Percentiles rank a stretch among this genome's conserved stretches.
These are phyloP conservation scores for Sanghuangporus baumii DNA, from an alignment of 1,284 basidiomycete genomes.

Conservation along the genomic window DNA sequence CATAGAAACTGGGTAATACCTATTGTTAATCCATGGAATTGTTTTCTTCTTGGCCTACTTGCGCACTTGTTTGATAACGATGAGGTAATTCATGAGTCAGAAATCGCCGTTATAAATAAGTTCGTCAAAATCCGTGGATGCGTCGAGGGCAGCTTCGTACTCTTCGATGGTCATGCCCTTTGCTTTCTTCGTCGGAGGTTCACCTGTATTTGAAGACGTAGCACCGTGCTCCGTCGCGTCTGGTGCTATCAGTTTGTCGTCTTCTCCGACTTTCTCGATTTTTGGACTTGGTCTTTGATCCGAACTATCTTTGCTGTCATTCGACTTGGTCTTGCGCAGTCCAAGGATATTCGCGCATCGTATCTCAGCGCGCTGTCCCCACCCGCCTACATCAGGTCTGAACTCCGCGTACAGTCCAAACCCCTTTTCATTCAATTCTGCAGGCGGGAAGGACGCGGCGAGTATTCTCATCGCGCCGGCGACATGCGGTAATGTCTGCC, in stretches of 20 bases:
- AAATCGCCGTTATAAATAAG: conserved; percentile 28
- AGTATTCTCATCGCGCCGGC: conserved; percentile 80
- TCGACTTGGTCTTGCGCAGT: conserved; percentile 35
- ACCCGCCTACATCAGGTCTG: conserved; percentile 63
- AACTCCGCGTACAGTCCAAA: conserved; percentile 75
- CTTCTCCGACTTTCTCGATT: neutral
- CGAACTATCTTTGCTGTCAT: neutral
- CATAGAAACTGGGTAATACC: conserved; percentile 7
- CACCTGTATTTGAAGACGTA: conserved; percentile 19
- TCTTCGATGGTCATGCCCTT: conserved; percentile 40
- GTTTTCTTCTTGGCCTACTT: neutral
- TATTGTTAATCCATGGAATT: neutral
- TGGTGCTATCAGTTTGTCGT: neutral
- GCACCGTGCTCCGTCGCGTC: conserved; percentile 12
- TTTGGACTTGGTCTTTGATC: neutral
- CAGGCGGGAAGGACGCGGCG: conserved; percentile 57
- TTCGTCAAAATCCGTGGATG: conserved; percentile 13
- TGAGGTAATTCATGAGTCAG: neutral
- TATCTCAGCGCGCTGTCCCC: conserved; percentile 71
- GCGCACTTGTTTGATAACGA: neutral
- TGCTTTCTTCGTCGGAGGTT: conserved; percentile 35
- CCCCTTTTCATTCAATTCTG: conserved; percentile 65
- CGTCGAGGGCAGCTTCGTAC: conserved; percentile 46
- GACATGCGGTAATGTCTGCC: conserved; percentile 68
- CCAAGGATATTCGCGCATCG: conserved; percentile 55